A percentile compares a stretch with the other conserved stretches of the same genome.
Conservation (phyloP, 2,329 filamentous ascomycete genomes). For the Colletotrichum higginsianum region DNA sequence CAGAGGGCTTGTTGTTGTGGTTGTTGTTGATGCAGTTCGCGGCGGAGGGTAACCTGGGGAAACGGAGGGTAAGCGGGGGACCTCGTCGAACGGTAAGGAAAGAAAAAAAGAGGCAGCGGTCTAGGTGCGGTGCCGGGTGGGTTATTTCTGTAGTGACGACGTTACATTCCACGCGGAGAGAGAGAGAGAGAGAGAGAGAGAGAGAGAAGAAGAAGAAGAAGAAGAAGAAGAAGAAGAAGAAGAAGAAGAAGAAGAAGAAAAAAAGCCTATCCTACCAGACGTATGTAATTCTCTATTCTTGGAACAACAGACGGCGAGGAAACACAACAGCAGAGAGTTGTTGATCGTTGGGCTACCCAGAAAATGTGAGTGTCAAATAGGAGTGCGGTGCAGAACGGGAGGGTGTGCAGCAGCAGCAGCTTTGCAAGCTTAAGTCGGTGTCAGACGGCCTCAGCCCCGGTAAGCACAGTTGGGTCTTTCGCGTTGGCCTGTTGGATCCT, state of each 20-base stretch:
- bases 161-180: slow-evolving; percentile 37
- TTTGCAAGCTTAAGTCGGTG: slow-evolving; percentile 41
- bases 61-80: slow-evolving; percentile 35
- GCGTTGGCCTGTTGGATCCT: slow-evolving; percentile 2
- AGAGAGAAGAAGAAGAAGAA: too few relatives aligned
- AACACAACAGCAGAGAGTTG: slow-evolving; percentile 31
- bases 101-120: neutral
- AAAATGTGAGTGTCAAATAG: slow-evolving; percentile 35
- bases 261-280: slow-evolving; percentile 27
- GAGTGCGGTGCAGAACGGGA: slow-evolving; percentile 38
- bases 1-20: slow-evolving; percentile 46
- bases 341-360: slow-evolving; percentile 34
- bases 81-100: slow-evolving; percentile 13
- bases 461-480: slow-evolving; percentile 2
- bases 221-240: neutral
- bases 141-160: slow-evolving; percentile 34
- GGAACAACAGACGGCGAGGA: slow-evolving; percentile 37
- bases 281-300: slow-evolving; percentile 34
- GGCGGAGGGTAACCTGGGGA: slow-evolving; percentile 32
- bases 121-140: slow-evolving; percentile 7
- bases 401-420: slow-evolving; percentile 33
- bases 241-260: neutral
- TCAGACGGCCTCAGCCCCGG: slow-evolving; percentile 37
- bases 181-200: too few relatives aligned
- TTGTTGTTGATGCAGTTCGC: slow-evolving; percentile 47